phyloP scores from a whole-genome alignment of 306 rosid species.

The Trifolium repens region DNA sequence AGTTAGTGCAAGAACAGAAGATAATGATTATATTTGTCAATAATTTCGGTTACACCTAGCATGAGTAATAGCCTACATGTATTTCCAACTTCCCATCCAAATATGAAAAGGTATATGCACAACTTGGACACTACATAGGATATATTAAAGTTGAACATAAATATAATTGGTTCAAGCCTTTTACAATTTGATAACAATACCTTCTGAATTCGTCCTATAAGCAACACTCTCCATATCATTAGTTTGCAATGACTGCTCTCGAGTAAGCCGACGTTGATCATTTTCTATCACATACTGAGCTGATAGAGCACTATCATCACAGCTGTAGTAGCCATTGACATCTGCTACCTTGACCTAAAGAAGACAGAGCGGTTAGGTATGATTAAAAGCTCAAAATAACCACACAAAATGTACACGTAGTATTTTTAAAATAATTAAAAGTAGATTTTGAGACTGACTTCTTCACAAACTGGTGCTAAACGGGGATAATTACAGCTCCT shows the following conservation, averaged over 20 bases:
- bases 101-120: slow-evolving; percentile 24
- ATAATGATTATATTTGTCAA: slow-evolving; percentile 20
- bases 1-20: slow-evolving; percentile 29
- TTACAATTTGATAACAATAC: slow-evolving; percentile 47
- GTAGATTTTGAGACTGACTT: slow-evolving; percentile 58
- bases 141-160: slow-evolving; percentile 28
- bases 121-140: slow-evolving; percentile 17
- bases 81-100: slow-evolving; percentile 24
- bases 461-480: slow-evolving; percentile 80
- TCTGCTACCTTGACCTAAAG: slow-evolving; percentile 62
- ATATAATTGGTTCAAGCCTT: slow-evolving; percentile 7
- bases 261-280: slow-evolving; percentile 43
- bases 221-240: slow-evolving; percentile 39
- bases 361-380: slow-evolving; percentile 11
- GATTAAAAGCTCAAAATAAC: slow-evolving; percentile 28
- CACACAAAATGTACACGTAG: not conserved
- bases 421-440: slow-evolving; percentile 6
- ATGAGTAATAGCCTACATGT: slow-evolving; percentile 24
- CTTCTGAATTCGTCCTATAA: slow-evolving; percentile 58
- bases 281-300: slow-evolving; percentile 46
- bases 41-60: slow-evolving; percentile 12
- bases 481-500: slow-evolving; percentile 53
- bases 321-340: slow-evolving; percentile 69
- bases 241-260: slow-evolving; percentile 44
- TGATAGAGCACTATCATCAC: slow-evolving; percentile 67